Evolutionary conservation across 306 rosid genomes (phyloP).

Genomic region (Casuarina glauca): DNA sequence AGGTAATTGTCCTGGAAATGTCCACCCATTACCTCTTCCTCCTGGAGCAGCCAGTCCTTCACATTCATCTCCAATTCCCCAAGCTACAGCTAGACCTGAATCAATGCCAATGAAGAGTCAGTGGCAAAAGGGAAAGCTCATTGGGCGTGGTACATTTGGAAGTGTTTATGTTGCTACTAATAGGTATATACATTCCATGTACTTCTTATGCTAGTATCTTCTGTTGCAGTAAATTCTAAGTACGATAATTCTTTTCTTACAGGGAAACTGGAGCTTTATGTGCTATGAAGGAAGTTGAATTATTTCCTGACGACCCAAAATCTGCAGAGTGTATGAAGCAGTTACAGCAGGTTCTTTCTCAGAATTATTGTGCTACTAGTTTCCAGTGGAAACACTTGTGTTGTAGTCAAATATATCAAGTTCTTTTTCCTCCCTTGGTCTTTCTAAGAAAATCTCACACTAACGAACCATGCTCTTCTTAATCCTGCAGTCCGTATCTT

Average conservation of each 20-base stretch:
- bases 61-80: conserved; percentile 40
- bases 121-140: conserved; percentile 96
- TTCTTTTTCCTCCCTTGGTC: not conserved
- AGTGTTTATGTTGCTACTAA: conserved; percentile 92
- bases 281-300: conserved; percentile 98
- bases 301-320: conserved; percentile 87
- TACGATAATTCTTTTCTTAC: conserved; percentile 3
- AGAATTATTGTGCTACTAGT: conserved; percentile 7
- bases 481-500: not conserved
- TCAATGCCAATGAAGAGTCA: conserved; percentile 59
- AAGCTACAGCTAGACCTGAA: conserved; percentile 45
- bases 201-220: conserved; percentile 21
- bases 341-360: conserved; percentile 74
- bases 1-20: conserved; percentile 36
- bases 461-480: no score
- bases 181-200: conserved; percentile 46
- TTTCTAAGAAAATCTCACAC: not conserved
- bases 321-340: conserved; percentile 89
- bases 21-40: conserved; percentile 93
- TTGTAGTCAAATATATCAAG: not conserved
- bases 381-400: not conserved
- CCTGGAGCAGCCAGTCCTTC: conserved; percentile 64
- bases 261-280: conserved; percentile 96
- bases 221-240: conserved; percentile 22
- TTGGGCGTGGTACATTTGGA: conserved; percentile 99